phyloP scores from a whole-genome alignment of 768 basidiomycete genomes.

The Coprinopsis sp. region DNA sequence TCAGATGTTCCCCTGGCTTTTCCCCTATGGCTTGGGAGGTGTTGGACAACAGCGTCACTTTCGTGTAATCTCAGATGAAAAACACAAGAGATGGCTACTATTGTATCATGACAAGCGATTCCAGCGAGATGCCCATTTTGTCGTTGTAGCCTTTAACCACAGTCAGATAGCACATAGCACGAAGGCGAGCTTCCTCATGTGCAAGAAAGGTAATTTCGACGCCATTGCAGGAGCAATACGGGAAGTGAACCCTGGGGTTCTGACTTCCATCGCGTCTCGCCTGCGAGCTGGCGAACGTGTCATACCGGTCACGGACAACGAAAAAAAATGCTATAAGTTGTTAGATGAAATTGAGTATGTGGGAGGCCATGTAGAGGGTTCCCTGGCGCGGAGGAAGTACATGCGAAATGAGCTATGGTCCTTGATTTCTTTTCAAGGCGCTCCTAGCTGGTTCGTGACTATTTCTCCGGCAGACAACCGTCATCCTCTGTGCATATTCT shows the following conservation, averaged over 20 bases:
- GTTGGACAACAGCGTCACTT: constrained; percentile 10
- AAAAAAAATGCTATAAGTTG: not conserved
- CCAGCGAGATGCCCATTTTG: constrained; percentile 26
- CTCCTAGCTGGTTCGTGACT: constrained; percentile 4
- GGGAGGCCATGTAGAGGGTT: not conserved
- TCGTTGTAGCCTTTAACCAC: constrained; percentile 28
- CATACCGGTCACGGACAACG: not conserved
- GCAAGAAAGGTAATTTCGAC: constrained; percentile 15
- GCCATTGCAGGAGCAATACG: constrained; percentile 16
- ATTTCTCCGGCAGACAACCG: not conserved
- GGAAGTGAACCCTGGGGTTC: constrained; percentile 15
- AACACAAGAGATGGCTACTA: constrained; percentile 19
- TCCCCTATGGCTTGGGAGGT: constrained; percentile 30
- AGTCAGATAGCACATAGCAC: constrained; percentile 23
- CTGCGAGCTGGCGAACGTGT: not conserved
- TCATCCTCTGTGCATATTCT: constrained; percentile 2
- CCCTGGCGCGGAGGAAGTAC: constrained; percentile 2
- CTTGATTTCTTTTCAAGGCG: not conserved
- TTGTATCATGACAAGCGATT: constrained; percentile 34
- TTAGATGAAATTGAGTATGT: constrained; percentile 3
- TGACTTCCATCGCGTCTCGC: constrained; percentile 1
- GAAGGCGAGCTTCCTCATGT: not conserved
- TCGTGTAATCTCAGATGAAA: constrained; percentile 9
- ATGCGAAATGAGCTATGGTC: constrained; percentile 5
- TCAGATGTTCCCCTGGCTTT: constrained; percentile 38